A percentile compares a stretch with the other conserved stretches of the same genome.
These are phyloP conservation scores for Phytophthora quininea DNA, from an alignment of 352 stramenopile species.

Conservation along the genomic window DNA sequence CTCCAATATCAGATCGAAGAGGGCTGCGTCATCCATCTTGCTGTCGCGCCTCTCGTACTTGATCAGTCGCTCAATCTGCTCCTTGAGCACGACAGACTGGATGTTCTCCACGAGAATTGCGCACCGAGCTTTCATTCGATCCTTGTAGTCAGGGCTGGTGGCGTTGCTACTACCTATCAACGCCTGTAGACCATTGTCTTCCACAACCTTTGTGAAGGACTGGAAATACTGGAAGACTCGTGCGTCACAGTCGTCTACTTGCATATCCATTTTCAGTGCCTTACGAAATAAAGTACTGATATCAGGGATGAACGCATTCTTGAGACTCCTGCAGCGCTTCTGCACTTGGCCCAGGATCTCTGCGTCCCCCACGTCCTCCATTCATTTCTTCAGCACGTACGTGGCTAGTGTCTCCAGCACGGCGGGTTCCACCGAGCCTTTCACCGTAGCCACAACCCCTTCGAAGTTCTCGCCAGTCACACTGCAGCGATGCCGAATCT, in stretches of 20 bases:
- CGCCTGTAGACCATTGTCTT: neutral
- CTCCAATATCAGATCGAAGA: conserved; percentile 2
- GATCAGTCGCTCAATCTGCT: neutral
- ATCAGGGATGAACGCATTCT: conserved; percentile 12
- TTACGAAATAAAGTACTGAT: conserved; percentile 8
- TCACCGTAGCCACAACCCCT: conserved; percentile 7
- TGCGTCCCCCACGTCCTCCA: conserved; percentile 3
- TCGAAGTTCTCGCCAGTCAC: conserved; percentile 15
- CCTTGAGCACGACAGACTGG: neutral
- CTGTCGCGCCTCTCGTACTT: neutral
- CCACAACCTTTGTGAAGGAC: conserved; percentile 5
- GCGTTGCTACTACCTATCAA: conserved; percentile 4
- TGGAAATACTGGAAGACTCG: conserved; percentile 6
- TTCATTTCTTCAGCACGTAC: conserved; percentile 8
- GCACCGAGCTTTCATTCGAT: neutral
- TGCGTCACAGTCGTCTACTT: conserved; percentile 3
- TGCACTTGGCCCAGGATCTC: conserved; percentile 3
- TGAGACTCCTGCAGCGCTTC: neutral
- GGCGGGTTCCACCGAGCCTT: conserved; percentile 1
- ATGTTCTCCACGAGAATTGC: neutral
- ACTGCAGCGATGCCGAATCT: conserved; percentile 13
- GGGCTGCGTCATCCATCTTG: neutral
- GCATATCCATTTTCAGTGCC: conserved; percentile 12
- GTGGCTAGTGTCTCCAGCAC: conserved; percentile 7
- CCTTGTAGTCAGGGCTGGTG: neutral